Evolutionary conservation across 1,139 yeast species (phyloP), one percentile per base, ranked within the genome.

Genomic region (Geotrichum reessii): DNA sequence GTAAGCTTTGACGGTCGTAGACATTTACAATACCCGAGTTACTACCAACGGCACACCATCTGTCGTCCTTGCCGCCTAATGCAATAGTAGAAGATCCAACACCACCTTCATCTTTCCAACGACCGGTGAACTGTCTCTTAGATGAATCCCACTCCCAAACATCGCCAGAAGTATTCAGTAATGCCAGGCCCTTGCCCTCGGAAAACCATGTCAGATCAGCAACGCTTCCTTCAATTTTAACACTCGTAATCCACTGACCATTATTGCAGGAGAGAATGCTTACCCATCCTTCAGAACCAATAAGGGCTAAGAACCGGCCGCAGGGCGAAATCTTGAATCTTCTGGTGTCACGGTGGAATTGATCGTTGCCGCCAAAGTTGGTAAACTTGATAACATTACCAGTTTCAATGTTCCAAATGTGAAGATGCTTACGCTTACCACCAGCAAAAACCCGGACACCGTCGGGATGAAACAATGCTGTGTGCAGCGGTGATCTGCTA

Each of bases 401-500:
- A 12, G 80, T 76, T 56, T 81, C 81, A 58, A 93, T 78, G 71
- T 91, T 93, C 96, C 98, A 92, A 58, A 90, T 84, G 73, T 87
- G 89, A 88, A 93, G 85, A 71, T 86, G 92, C 61, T 89, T 81
- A 75, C 99, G 84, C 75, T 97, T 83, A 61, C 99, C 99, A 61
- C 88, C 96, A 1, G 95, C 90, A 70, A 82, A 86, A 2, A 93
- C 82, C 64, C 81, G 78, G 60, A 76, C 77, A 63, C 81, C 83
- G 63, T 76, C 76, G 3, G 77, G 71, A 57, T 83, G 82, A 71
- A 89, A 90, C 61, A 77, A 74, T 50, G 96, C 92, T 0, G 87
- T 80, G 65, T 85, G 87, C 57, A 95, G 81, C 1, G 99, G 97
- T 8, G 90, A 81, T 64, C 87, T 85, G 60, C 85, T 82, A 60